Evolutionary conservation across 805 yeast species (phyloP).

Genomic region (Hanseniaspora guilliermondii): DNA sequence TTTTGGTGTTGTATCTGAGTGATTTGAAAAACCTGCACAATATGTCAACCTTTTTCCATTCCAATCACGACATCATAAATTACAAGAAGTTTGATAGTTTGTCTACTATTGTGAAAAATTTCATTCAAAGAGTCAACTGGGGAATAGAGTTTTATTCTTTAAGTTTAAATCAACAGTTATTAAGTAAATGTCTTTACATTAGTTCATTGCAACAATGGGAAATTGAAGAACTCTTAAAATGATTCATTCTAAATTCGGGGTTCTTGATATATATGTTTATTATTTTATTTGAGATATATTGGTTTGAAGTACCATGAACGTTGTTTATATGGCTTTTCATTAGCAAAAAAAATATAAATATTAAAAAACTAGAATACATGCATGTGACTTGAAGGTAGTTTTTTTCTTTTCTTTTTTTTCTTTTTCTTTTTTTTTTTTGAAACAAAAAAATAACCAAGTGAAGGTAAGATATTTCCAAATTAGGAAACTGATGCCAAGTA

Average conservation of each 20-base stretch:
- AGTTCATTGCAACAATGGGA: constrained; percentile 63
- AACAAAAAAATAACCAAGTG: too few relatives aligned
- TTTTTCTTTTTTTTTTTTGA: too few relatives aligned
- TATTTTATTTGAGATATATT: too few relatives aligned
- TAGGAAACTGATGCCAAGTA: too few relatives aligned
- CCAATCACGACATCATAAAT: constrained; percentile 41
- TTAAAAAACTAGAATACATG: too few relatives aligned
- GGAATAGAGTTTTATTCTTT: constrained; percentile 50
- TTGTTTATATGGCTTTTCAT: too few relatives aligned
- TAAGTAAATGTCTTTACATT: constrained; percentile 76
- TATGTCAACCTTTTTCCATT: constrained; percentile 28
- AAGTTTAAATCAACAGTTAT: constrained; percentile 44
- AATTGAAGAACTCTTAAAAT: constrained; percentile 28
- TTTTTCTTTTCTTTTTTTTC: too few relatives aligned
- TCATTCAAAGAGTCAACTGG: constrained; percentile 78
- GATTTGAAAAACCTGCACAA: constrained; percentile 59
- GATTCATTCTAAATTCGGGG: background rate
- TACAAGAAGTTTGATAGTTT: constrained; percentile 65
- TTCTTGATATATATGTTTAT: too few relatives aligned
- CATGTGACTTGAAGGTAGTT: too few relatives aligned
- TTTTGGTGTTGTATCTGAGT: constrained; percentile 71
- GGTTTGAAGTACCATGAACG: too few relatives aligned
- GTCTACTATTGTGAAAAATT: constrained; percentile 62
- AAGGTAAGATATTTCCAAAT: too few relatives aligned
- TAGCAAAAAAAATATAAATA: too few relatives aligned